phyloP scores from a whole-genome alignment of 208 protist species.

The Novymonas esmeraldas region DNA sequence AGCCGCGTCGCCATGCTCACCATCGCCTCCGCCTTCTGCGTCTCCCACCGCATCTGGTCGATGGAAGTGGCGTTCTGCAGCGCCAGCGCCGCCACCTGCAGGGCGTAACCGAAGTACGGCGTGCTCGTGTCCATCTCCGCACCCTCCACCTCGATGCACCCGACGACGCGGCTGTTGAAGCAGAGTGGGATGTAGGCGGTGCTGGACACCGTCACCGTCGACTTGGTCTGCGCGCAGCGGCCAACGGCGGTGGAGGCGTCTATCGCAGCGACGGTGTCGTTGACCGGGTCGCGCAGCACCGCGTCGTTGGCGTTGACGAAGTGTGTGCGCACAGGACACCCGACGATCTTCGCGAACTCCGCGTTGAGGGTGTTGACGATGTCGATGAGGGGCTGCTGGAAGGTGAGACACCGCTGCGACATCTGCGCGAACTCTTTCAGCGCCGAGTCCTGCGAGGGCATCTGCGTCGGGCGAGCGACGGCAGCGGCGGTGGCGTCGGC shows the following conservation, averaged over 20 bases:
- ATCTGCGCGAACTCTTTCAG: conserved; percentile 11
- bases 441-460: background rate
- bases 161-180: conserved; percentile 33
- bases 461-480: background rate
- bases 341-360: conserved; percentile 29
- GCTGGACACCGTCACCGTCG: conserved; percentile 21
- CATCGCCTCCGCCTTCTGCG: conserved; percentile 68
- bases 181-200: conserved; percentile 50
- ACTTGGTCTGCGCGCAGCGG: conserved; percentile 23
- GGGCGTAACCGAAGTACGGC: background rate
- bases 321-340: conserved; percentile 33
- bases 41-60: conserved; percentile 34
- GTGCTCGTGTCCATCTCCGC: background rate
- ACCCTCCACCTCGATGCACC: conserved; percentile 43
- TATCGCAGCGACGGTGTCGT: conserved; percentile 31
- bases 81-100: conserved; percentile 19
- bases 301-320: conserved; percentile 35
- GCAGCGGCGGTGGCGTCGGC: background rate
- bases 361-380: conserved; percentile 37
- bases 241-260: conserved; percentile 44
- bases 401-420: conserved; percentile 23
- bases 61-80: conserved; percentile 31
- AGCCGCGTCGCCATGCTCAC: conserved; percentile 81
- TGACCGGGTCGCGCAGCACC: conserved; percentile 48
- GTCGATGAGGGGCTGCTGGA: conserved; percentile 16